Evolutionary conservation across 2,329 filamentous ascomycete genomes (phyloP).

Genomic region (Exserohilum rostratum): DNA sequence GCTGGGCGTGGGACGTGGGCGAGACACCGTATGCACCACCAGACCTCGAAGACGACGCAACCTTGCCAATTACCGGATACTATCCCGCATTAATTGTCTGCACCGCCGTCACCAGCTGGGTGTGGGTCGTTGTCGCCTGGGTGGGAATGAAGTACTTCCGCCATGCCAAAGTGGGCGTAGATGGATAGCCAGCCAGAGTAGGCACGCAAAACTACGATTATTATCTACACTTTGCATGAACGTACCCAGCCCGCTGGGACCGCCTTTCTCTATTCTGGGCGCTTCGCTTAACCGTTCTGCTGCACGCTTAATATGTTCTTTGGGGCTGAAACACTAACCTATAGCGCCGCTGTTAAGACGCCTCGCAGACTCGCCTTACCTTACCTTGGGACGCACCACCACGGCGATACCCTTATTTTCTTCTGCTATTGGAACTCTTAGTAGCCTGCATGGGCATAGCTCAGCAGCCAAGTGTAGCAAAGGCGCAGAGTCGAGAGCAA

Average conservation of each 20-base stretch:
- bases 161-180: slow-evolving; percentile 84
- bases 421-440: slow-evolving; percentile 7
- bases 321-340: slow-evolving; percentile 43
- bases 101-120: slow-evolving; percentile 97
- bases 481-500: slow-evolving; percentile 11
- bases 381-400: neutral
- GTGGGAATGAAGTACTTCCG: slow-evolving; percentile 99
- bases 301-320: slow-evolving; percentile 38
- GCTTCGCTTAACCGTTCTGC: slow-evolving; percentile 32
- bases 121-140: slow-evolving; percentile 98
- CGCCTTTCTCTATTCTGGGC: slow-evolving; percentile 28
- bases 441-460: slow-evolving; percentile 7
- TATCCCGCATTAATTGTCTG: slow-evolving; percentile 94
- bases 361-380: slow-evolving; percentile 13
- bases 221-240: slow-evolving; percentile 19
- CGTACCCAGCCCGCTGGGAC: slow-evolving; percentile 8
- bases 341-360: slow-evolving; percentile 29
- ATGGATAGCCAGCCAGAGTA: slow-evolving; percentile 38
- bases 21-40: slow-evolving; percentile 94
- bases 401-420: slow-evolving; percentile 8
- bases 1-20: slow-evolving; percentile 98
- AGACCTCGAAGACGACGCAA: slow-evolving; percentile 92
- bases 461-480: slow-evolving; percentile 20
- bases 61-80: slow-evolving; percentile 93
- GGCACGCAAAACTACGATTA: slow-evolving; percentile 13